These are phyloP conservation scores for Xylaria sp. DNA, from an alignment of 2,329 filamentous ascomycete species.

Conservation along the genomic window DNA sequence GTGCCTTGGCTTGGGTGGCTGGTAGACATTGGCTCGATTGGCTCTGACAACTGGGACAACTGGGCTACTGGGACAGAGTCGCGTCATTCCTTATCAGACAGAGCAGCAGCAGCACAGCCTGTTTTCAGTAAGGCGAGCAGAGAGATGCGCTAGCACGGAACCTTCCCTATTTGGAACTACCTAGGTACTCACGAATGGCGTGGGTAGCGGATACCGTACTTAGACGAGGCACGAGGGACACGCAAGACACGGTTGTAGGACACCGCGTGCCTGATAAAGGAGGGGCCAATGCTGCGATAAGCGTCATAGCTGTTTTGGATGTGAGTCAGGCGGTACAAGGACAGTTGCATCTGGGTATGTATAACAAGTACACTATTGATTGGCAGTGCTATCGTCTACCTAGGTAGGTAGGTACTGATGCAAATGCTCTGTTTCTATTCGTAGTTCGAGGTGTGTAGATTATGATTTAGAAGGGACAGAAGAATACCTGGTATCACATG, in stretches of 20 bases:
- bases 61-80: neutral
- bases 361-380: neutral
- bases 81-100: slow-evolving; percentile 30
- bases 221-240: neutral
- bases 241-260: neutral
- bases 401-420: no score
- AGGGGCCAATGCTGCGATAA: slow-evolving; percentile 34
- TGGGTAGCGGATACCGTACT: no score
- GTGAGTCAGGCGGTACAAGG: slow-evolving; percentile 26
- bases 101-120: neutral
- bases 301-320: slow-evolving; percentile 31
- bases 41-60: no score
- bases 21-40: slow-evolving; percentile 7
- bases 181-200: slow-evolving; percentile 6
- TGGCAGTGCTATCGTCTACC: neutral
- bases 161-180: slow-evolving; percentile 28
- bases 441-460: neutral
- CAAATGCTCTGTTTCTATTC: neutral
- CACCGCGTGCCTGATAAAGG: slow-evolving; percentile 35
- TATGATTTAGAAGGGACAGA: neutral
- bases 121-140: slow-evolving; percentile 13
- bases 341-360: slow-evolving; percentile 5
- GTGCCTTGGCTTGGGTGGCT: slow-evolving; percentile 15
- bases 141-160: slow-evolving; percentile 26
- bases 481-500: neutral